These are phyloP conservation scores for Lepidium africanum DNA, from an alignment of 345 rosid species.

Conservation along the genomic window DNA sequence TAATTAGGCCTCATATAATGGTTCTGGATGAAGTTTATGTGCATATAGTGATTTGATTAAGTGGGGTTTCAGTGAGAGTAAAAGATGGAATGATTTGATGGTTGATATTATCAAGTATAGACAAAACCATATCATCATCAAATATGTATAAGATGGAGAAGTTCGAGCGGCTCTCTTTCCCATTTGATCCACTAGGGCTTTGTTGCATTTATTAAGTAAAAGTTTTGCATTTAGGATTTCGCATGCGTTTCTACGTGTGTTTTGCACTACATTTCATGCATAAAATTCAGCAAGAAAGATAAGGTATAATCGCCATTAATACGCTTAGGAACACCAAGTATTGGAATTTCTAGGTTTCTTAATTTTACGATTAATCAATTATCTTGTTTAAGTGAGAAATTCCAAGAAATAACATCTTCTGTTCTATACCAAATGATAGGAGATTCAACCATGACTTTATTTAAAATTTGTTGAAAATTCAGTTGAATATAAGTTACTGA, in stretches of 20 bases:
- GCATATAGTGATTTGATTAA: background rate
- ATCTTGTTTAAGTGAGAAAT: background rate
- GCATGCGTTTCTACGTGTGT: background rate
- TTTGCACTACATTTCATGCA: slow-evolving; percentile 22
- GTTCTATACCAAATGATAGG: background rate
- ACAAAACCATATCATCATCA: slow-evolving; percentile 10
- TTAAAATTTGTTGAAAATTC: no score
- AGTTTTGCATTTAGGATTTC: background rate
- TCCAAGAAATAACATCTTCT: background rate
- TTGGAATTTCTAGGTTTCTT: slow-evolving; percentile 3
- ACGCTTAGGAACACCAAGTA: slow-evolving; percentile 10
- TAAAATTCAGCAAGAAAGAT: slow-evolving; percentile 24
- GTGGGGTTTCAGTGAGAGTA: background rate
- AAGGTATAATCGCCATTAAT: slow-evolving; percentile 20
- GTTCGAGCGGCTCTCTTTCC: slow-evolving; percentile 15
- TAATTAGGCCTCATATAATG: background rate
- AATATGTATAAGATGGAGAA: background rate
- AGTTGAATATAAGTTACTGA: no score
- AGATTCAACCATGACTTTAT: background rate
- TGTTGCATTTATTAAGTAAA: background rate
- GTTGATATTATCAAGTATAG: background rate
- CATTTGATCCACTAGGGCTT: slow-evolving; percentile 1
- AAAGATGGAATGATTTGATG: background rate
- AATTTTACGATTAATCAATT: background rate
- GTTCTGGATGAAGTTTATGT: background rate